Base-by-base conservation (phyloP, 805 yeast genomes). In the Candida caryicola region DNA sequence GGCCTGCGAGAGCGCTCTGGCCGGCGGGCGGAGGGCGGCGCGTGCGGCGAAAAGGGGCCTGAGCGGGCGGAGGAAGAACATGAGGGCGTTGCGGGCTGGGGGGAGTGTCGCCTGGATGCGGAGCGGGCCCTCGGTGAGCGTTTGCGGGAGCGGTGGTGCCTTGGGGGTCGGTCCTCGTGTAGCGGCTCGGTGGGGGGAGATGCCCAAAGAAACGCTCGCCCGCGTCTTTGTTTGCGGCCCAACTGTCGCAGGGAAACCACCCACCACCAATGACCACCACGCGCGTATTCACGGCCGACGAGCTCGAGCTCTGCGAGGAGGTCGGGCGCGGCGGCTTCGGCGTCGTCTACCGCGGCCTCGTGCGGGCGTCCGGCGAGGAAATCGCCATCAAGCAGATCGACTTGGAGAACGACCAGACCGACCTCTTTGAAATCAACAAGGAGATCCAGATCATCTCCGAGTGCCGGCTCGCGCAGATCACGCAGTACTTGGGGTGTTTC, bases 271-370 rank as follows among this genome's bases (percentile, higher is more conserved):
- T 25, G 21, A 29, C 23, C 13, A 35, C 31, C 39, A 31, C 19
- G 17, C 43, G 40, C 12, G 51, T 65, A 15, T 23, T 50, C 31
- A 56, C 64, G 16, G 59, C 68, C 4, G 71, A 64, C 12, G 71
- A 69, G 45, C 50, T 69, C 14, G 69, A 68, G 33, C 64, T 69
- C 2, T 67, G 64, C 45, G 74, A 69, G 40, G 72, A 84, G 56
- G 76, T 85, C 3, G 93, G 93, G 3, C 64, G 82, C 39, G 93
- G 93, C 1, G 85, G 86, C 6, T 85, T 84, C 57, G 93, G 93
- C 0, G 82, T 78, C 3, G 93, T 85, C 2, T 85, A 78, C 57
- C 62, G 77, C 28, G 93, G 85, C 1, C 47, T 73, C 7, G 75
- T 82, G 47, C 64, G 64, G 48, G 68, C 33, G 39, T 64, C 53